A percentile compares a stretch with the other conserved stretches of the same genome.
These are phyloP conservation scores for Oryza brachyantha DNA, from an alignment of 176 grass and related monocot genomes.

Conservation along the genomic window DNA sequence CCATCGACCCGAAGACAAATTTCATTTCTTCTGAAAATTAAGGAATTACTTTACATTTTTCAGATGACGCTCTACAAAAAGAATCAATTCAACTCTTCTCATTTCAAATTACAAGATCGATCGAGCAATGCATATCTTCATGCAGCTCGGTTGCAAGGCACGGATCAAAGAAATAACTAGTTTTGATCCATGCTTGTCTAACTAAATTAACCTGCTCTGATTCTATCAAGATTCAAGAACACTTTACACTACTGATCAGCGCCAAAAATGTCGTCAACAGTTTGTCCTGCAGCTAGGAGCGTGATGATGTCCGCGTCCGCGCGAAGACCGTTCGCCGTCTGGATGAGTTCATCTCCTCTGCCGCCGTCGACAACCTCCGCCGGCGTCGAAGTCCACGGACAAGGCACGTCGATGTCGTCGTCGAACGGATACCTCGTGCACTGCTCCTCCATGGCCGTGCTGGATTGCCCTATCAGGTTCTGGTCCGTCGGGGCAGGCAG, in stretches of 20 bases:
- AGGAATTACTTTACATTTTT: not conserved
- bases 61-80: not conserved
- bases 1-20: not conserved
- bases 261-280: not conserved
- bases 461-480: not conserved
- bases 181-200: not conserved
- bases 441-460: no score
- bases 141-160: not conserved
- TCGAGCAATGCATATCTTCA: not conserved
- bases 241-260: no score
- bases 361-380: not conserved
- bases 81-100: not conserved
- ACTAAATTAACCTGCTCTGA: no score
- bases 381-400: no score
- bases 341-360: not conserved
- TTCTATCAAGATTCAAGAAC: no score
- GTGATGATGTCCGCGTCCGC: not conserved
- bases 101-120: not conserved
- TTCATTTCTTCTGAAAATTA: not conserved
- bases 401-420: not conserved
- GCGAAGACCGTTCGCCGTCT: not conserved
- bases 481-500: not conserved
- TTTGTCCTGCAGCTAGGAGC: not conserved
- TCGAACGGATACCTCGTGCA: not conserved
- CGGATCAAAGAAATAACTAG: not conserved